Evolutionary conservation across 2,329 filamentous ascomycete genomes (phyloP), one percentile per base, ranked within the genome.

Genomic region (Triangularia verruculosa): DNA sequence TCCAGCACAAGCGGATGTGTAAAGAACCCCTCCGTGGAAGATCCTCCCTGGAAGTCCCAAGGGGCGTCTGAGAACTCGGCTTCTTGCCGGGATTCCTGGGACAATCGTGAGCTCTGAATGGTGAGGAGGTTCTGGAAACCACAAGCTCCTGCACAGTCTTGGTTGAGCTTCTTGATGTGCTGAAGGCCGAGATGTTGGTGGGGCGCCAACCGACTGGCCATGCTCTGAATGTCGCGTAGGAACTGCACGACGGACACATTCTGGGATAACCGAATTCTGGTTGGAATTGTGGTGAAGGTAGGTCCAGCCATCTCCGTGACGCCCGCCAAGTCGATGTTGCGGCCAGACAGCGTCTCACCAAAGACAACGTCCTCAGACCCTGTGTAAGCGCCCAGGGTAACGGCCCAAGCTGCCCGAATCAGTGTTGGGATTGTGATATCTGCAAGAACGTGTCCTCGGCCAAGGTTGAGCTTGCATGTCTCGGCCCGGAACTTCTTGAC

Each of bases 321-420:
- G 3, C 67, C 70, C 1, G 66, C 54, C 0, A 73, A 51, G 32
- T 66, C 65, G n/a, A 70, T 64, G 59, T 72, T 71, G 57, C 71
- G 70, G 9, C 70, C 71, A 1, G 69, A 58, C 2, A 71, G 61
- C 0, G 71, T 70, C 17, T 70, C 68, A 1, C 69, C 71, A 65
- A 83, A 82, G 7, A 75, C 77, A 17, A 78, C 74, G n/a, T 78
- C 69, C 22, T 72, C 67, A 13, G 70, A 73, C 4, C 73, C 75
- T 2, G 77, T 75, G 63, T 77, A 78, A 20, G 70, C 70, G 22
- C 73, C 72, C 24, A 78, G 65, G 3, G 74, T 70, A 2, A 79
- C 65, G 8, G 73, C 76, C 77, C 77, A 79, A 5, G 77, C 76
- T 1, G 75, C 73, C 22, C 77, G 75, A 62, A 79, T 72, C 2